Percentiles rank a stretch among this genome's conserved stretches.
These are phyloP conservation scores for Sutorius australiensis DNA, from an alignment of 768 basidiomycete species.

Conservation along the genomic window DNA sequence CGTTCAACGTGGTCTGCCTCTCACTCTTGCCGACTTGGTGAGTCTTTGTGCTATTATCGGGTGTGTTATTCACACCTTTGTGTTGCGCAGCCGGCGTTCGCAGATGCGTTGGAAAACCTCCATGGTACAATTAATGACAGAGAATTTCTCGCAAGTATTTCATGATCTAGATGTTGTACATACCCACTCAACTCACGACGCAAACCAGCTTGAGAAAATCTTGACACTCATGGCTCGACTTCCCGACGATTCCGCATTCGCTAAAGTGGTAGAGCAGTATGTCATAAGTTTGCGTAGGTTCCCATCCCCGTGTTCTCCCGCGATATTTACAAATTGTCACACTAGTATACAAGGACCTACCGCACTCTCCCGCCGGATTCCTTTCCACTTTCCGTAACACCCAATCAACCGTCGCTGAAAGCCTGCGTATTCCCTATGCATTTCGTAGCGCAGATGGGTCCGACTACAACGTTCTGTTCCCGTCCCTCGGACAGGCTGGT, in stretches of 20 bases:
- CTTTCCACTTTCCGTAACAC: conserved; percentile 28
- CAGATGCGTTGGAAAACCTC: conserved; percentile 44
- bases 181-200: conserved; percentile 3
- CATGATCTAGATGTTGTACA: background rate
- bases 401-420: background rate
- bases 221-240: conserved; percentile 58
- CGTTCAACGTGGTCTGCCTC: conserved; percentile 22
- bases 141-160: conserved; percentile 47
- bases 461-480: conserved; percentile 52
- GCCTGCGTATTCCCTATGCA: conserved; percentile 39
- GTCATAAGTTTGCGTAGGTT: conserved; percentile 58
- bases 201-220: conserved; percentile 57
- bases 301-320: background rate
- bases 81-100: conserved; percentile 40
- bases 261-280: conserved; percentile 42
- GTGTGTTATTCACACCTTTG: background rate
- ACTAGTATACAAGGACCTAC: conserved; percentile 74
- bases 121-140: conserved; percentile 54
- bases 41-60: background rate
- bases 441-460: conserved; percentile 60
- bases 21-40: conserved; percentile 29
- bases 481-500: conserved; percentile 55
- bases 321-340: background rate
- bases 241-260: conserved; percentile 27
- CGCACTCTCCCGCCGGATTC: conserved; percentile 65